Percentiles rank a stretch among this genome's conserved stretches.
phyloP scores from a whole-genome alignment of 345 rosid species.

The Syzygium jambos region DNA sequence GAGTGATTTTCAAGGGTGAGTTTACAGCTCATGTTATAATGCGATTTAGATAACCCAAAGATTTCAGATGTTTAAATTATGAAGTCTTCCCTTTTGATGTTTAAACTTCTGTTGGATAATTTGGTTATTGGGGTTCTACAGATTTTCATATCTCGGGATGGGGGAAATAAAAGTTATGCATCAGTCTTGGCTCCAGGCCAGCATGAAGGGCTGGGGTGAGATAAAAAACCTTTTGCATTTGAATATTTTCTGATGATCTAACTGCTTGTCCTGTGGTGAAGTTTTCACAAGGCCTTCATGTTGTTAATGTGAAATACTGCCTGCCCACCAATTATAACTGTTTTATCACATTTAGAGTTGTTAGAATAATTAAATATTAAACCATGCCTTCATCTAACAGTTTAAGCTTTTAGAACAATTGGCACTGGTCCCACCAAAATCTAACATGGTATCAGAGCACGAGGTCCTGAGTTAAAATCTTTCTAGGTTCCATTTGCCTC shows the following conservation, averaged over 20 bases:
- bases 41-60: background rate
- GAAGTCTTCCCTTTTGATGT: background rate
- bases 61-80: background rate
- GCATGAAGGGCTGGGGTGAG: constrained; percentile 91
- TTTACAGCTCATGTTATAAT: background rate
- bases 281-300: background rate
- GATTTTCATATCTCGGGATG: constrained; percentile 97
- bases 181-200: constrained; percentile 98
- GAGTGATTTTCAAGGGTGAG: background rate
- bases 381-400: too few species aligned
- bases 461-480: too few species aligned
- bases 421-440: too few species aligned
- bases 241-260: background rate
- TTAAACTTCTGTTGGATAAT: background rate
- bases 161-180: constrained; percentile 71
- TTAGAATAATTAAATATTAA: too few species aligned
- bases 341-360: background rate
- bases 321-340: background rate
- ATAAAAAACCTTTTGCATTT: background rate
- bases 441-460: too few species aligned
- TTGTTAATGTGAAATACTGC: background rate
- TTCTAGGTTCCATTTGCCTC: too few species aligned
- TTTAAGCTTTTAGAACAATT: too few species aligned
- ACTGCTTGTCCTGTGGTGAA: background rate
- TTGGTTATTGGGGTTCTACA: constrained; percentile 16